Base-by-base conservation (phyloP, 2,329 filamentous ascomycete genomes). In the Aspergillus arachidicola region DNA sequence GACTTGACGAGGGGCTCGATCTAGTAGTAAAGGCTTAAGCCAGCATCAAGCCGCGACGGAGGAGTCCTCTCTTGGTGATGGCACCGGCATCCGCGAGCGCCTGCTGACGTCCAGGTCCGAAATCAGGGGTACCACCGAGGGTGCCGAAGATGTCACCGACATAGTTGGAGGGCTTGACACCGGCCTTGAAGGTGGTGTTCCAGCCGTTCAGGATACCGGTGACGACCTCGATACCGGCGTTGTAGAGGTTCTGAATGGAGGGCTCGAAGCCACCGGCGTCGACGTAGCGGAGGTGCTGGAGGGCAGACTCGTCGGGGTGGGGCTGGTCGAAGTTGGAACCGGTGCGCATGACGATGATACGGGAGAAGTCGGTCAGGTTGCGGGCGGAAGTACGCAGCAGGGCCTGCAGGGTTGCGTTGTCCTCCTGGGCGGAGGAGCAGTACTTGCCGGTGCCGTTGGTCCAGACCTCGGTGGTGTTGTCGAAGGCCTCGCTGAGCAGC, bases 301-400 rank as follows among this genome's bases (percentile, higher is more conserved):
- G 81, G 10, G 86, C 83, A 0, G 83, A 81, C 9, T 85, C 75
- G 12, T 84, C 85, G 0, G 85, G 84, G 28, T 86, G 89, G 0
- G 88, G 88, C 6, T 90, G 85, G 73, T 92, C 90, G 71, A 92
- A 92, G 78, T 92, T 87, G 11, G 87, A 89, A 1, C 84, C 88
- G 71, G 88, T 87, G 32, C 90, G 84, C 83, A 92, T 86, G 63
- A 92, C 76, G 60, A 92, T 88, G 65, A 90, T 83, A 3, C 90
- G 84, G 6, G 81, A 75, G 75, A 90, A 92, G 73, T 92, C 90
- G 4, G 89, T 84, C 5, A 86, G 71, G 2, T 85, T 83, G 66
- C 82, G 80, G 26, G 85, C 76, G 0, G 87, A 85, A 1, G 84
- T 84, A 14, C 90, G 84, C 23, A 91, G 76, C 32, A 92, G 78